Conservation (phyloP, 73 alveolate species). For the Tetrahymena borealis region DNA sequence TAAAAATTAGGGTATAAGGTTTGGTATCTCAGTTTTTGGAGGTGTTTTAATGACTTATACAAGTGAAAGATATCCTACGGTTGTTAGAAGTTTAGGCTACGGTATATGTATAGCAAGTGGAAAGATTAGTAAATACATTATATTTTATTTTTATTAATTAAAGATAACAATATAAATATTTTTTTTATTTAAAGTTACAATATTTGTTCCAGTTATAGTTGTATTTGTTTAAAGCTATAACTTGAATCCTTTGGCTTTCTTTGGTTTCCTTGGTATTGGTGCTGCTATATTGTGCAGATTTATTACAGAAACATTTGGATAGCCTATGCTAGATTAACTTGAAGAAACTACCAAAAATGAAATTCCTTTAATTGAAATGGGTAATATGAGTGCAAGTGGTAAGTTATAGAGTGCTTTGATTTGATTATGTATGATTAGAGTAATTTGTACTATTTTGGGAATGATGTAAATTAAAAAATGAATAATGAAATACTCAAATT, state of each 20-base stretch:
- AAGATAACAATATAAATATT: not conserved
- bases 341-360: not conserved
- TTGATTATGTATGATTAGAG: not conserved
- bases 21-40: not conserved
- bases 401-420: not conserved
- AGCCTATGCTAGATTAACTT: not conserved
- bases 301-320: not conserved
- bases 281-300: not conserved
- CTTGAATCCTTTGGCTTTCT: not conserved
- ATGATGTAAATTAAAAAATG: too few relatives aligned
- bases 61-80: not conserved
- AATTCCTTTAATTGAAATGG: not conserved
- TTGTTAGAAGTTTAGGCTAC: not conserved
- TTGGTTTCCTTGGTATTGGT: not conserved
- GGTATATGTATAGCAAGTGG: slow-evolving; percentile 1
- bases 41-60: not conserved
- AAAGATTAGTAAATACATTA: not conserved
- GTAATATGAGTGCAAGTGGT: not conserved
- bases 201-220: not conserved
- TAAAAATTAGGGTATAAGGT: not conserved
- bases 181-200: not conserved
- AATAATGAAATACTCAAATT: too few relatives aligned
- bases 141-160: not conserved
- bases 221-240: not conserved
- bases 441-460: too few relatives aligned